Conservation (phyloP, 139 green algal species). For the Coelastrella sp. region DNA sequence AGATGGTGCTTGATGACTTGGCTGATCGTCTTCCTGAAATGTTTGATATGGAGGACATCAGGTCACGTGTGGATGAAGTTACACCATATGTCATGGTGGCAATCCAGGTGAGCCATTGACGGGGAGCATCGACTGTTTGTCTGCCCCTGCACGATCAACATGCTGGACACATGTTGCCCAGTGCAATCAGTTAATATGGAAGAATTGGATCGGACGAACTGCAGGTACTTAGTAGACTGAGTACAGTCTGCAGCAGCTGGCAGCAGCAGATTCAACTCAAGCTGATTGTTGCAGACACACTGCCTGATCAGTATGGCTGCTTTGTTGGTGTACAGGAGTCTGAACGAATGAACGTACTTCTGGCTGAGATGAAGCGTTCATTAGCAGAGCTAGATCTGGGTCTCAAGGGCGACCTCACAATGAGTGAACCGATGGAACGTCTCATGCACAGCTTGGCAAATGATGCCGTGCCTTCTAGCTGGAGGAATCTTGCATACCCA, state of each 20-base stretch:
- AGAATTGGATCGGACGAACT: too few species aligned
- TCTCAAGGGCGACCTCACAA: slow-evolving; percentile 94
- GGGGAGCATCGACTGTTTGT: too few species aligned
- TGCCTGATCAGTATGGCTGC: too few species aligned
- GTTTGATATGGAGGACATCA: slow-evolving; percentile 92
- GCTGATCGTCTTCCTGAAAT: slow-evolving; percentile 83
- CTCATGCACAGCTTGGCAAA: slow-evolving; percentile 81
- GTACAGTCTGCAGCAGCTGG: neutral
- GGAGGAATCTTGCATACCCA: slow-evolving; percentile 86
- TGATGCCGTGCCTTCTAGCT: slow-evolving; percentile 77
- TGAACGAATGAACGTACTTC: slow-evolving; percentile 91
- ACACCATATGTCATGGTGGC: slow-evolving; percentile 93
- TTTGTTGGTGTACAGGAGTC: slow-evolving; percentile 70
- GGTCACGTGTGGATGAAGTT: slow-evolving; percentile 79
- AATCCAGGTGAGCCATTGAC: slow-evolving; percentile 73
- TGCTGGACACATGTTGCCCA: neutral
- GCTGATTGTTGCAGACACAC: too few species aligned
- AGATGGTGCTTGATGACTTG: slow-evolving; percentile 89
- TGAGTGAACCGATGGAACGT: slow-evolving; percentile 90
- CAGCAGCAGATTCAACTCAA: neutral
- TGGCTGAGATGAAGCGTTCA: slow-evolving; percentile 82
- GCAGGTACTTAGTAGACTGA: too few species aligned
- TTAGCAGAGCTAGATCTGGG: slow-evolving; percentile 92
- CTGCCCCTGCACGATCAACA: too few species aligned
- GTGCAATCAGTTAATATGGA: too few species aligned